phyloP scores from a whole-genome alignment of 257 asterid species.

The Leptodermis oblonga region DNA sequence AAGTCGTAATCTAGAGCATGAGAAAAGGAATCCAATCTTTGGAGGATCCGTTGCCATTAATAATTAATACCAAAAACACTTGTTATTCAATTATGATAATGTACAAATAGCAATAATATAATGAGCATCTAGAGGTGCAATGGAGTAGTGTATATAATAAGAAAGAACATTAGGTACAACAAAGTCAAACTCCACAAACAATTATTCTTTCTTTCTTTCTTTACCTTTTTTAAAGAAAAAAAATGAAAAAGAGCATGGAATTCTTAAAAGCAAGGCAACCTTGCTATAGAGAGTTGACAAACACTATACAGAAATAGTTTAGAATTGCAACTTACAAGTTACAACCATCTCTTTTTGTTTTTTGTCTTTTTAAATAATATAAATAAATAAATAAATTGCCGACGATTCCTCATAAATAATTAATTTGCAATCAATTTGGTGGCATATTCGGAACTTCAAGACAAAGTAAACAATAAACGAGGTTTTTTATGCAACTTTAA shows the following conservation, averaged over 20 bases:
- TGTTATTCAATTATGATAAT: no score
- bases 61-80: neutral
- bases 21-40: neutral
- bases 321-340: conserved; percentile 5
- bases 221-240: neutral
- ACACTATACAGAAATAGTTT: neutral
- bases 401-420: neutral
- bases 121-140: neutral
- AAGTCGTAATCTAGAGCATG: no score
- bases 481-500: no score
- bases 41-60: neutral
- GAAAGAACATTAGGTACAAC: conserved; percentile 1
- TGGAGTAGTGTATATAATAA: no score
- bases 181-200: conserved; percentile 14
- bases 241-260: neutral
- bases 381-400: neutral
- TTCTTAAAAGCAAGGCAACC: neutral
- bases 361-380: neutral
- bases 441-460: conserved; percentile 1
- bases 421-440: neutral
- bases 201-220: no score
- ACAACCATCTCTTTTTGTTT: neutral
- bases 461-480: neutral
- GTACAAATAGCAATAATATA: conserved; percentile 3
- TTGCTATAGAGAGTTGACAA: conserved; percentile 16